Percentiles rank a stretch among this genome's conserved stretches.
Evolutionary conservation across 2,329 filamentous ascomycete species (phyloP).

Genomic region (Tolypocladium inflatum): DNA sequence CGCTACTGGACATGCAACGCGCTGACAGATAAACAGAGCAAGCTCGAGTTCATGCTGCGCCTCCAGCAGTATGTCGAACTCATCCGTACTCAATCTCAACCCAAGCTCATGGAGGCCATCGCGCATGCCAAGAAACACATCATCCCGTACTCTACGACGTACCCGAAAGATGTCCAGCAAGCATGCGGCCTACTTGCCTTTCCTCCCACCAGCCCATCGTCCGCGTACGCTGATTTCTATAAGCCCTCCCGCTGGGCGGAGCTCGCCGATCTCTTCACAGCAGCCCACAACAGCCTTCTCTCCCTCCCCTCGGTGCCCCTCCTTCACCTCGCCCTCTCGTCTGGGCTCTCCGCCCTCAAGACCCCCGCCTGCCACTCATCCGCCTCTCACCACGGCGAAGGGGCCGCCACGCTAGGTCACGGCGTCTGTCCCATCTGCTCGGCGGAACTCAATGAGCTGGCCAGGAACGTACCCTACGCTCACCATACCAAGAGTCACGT

Average conservation of each 20-base stretch:
- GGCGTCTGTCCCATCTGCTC: constrained; percentile 92
- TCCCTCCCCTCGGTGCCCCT: constrained; percentile 74
- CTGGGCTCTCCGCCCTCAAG: constrained; percentile 88
- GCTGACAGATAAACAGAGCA: constrained; percentile 41
- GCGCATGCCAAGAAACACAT: constrained; percentile 76
- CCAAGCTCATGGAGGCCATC: constrained; percentile 67
- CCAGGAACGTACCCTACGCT: constrained; percentile 82
- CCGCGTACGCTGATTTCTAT: constrained; percentile 53
- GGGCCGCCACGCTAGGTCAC: constrained; percentile 44
- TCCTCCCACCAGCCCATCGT: constrained; percentile 38
- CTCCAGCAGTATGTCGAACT: constrained; percentile 94
- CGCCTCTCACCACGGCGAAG: constrained; percentile 29
- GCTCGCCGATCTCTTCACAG: constrained; percentile 71
- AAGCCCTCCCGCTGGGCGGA: constrained; percentile 61
- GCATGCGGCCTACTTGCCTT: constrained; percentile 78
- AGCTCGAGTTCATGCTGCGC: constrained; percentile 85
- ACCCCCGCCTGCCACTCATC: constrained; percentile 83
- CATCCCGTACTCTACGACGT: constrained; percentile 56
- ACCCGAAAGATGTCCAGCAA: constrained; percentile 57
- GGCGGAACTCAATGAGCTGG: constrained; percentile 87
- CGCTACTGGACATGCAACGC: neutral
- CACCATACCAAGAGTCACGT: constrained; percentile 92
- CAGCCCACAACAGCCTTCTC: constrained; percentile 79
- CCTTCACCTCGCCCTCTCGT: constrained; percentile 81
- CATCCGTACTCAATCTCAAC: constrained; percentile 54